Evolutionary conservation across 176 grass and related monocot species (phyloP), one percentile per base, ranked within the genome.

Genomic region (Oryza glaberrima): DNA sequence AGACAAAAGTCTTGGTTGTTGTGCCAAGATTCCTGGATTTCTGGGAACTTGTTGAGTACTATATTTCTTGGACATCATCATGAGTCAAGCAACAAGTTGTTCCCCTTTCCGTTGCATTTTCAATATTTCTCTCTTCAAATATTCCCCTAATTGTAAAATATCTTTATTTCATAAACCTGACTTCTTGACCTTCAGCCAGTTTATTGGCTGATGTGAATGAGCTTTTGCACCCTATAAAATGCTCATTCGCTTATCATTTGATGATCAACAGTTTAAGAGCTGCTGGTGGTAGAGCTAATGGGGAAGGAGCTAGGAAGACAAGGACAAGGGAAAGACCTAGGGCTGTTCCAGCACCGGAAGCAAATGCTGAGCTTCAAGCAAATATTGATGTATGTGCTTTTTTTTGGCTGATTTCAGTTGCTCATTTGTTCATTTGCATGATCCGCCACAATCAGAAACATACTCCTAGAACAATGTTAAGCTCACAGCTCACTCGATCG

Each of bases 291-390:
- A 96, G 89, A 92, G 88, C 75, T 79, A 96, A 89, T 70, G 89
- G 89, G 63, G 88, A 93, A 73, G 94, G 86, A 73, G 44, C 84
- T 64, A 96, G 90, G 77, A 96, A 96, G 82, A 86, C 89, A 35
- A 90, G 94, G 49, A 93, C 89, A 25, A 82, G 94, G 9, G 94
- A 96, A 72, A 87, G 91, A 44, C 83, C 88, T 66, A 87, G 91
- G 83, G 94, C 86, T 80, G 89, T 86, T 76, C 86, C 94, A 87
- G 94, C 91, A 45, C 94, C 94, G 0, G 94, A 96, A 77, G 94
- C 94, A 83, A 96, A 96, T 77, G 94, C 94, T 5, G 94, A 96
- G 81, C 87, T 96, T 46, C 94, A 96, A 96, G 89, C 69, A 79
- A 96, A 96, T 77, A 88, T 96, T 77, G 94, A 96, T 80, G 94